A percentile compares a stretch with the other conserved stretches of the same genome.
Evolutionary conservation across 371 early-diverging fungal species (phyloP).

Genomic region (Haplosporangium sp.): DNA sequence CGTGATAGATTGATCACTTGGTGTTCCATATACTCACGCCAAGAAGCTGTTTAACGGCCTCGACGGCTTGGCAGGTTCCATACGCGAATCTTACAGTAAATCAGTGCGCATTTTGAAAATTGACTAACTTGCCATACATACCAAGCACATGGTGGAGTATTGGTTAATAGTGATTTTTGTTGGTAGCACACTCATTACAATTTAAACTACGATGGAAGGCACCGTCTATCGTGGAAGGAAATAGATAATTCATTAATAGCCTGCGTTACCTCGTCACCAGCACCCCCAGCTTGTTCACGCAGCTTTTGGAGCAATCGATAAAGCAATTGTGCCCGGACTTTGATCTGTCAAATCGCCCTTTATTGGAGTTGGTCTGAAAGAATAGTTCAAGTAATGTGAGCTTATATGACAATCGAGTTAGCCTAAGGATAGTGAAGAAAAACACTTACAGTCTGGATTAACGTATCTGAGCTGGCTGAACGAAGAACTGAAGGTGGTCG

Average conservation of each 20-base stretch:
- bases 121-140: background rate
- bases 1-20: too few species aligned
- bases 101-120: slow-evolving; percentile 33
- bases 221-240: background rate
- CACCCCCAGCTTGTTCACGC: slow-evolving; percentile 65
- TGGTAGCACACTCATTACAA: background rate
- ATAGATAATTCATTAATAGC: background rate
- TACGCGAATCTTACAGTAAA: slow-evolving; percentile 27
- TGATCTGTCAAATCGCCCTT: slow-evolving; percentile 83
- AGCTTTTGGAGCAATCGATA: slow-evolving; percentile 72
- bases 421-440: background rate
- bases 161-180: too few species aligned
- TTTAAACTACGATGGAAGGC: background rate
- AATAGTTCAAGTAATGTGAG: slow-evolving; percentile 3
- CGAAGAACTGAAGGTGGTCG: slow-evolving; percentile 71
- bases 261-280: slow-evolving; percentile 63
- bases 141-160: too few species aligned
- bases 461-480: slow-evolving; percentile 68
- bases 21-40: slow-evolving; percentile 18
- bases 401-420: background rate
- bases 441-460: slow-evolving; percentile 67
- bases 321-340: slow-evolving; percentile 75
- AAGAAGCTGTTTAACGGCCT: slow-evolving; percentile 26
- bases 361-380: background rate
- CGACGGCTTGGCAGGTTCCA: slow-evolving; percentile 26